Conservation (phyloP, 345 rosid genomes). For the Populus ilicifolia region DNA sequence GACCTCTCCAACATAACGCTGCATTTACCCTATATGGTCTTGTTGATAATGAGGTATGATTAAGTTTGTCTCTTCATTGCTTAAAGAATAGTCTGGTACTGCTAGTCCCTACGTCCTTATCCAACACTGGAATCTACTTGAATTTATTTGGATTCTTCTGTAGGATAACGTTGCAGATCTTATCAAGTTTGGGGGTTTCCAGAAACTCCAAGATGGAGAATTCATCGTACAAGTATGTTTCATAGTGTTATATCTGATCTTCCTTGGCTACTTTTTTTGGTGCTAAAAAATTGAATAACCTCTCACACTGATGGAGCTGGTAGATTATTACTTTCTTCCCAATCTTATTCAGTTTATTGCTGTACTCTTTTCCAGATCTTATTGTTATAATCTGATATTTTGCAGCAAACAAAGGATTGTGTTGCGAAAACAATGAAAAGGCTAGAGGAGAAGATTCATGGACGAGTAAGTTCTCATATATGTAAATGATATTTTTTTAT, state of each 20-base stretch:
- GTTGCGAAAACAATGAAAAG: slow-evolving; percentile 63
- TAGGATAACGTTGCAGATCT: slow-evolving; percentile 69
- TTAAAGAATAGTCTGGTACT: background rate
- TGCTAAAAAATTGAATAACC: background rate
- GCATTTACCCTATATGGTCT: slow-evolving; percentile 70
- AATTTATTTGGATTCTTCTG: background rate
- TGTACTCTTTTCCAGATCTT: background rate
- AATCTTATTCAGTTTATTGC: background rate
- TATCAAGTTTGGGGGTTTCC: slow-evolving; percentile 51
- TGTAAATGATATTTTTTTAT: background rate
- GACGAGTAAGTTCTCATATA: slow-evolving; percentile 43
- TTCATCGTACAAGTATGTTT: slow-evolving; percentile 49
- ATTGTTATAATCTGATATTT: background rate
- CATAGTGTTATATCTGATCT: slow-evolving; percentile 2
- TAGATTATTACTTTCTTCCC: background rate
- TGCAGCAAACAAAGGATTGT: slow-evolving; percentile 71
- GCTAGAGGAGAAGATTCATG: slow-evolving; percentile 61
- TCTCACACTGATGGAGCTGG: background rate
- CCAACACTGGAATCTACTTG: background rate
- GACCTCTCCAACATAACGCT: slow-evolving; percentile 69
- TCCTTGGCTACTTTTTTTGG: background rate
- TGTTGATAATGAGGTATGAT: slow-evolving; percentile 69
- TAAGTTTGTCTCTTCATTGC: background rate
- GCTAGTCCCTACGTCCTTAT: background rate
- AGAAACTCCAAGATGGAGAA: slow-evolving; percentile 64